These are phyloP conservation scores for Lipomyces orientalis DNA, from an alignment of 805 yeast species.

Conservation along the genomic window DNA sequence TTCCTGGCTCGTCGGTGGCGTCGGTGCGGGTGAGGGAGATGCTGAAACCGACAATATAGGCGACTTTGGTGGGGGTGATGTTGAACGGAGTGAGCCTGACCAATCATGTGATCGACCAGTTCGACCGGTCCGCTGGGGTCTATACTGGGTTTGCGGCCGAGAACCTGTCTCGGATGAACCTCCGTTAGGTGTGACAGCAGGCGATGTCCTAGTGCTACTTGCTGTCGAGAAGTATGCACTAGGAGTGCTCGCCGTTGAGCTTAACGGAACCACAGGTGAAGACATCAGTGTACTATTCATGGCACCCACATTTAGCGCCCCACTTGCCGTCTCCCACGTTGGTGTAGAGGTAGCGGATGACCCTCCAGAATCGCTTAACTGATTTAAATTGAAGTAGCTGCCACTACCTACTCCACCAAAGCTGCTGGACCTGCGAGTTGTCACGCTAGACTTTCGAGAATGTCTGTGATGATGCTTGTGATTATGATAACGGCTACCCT, in stretches of 20 bases:
- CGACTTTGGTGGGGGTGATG: conserved; percentile 32
- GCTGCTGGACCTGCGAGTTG: neutral
- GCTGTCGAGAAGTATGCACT: conserved; percentile 13
- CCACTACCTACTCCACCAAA: conserved; percentile 3
- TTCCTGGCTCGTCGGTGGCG: conserved; percentile 14
- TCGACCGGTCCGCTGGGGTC: conserved; percentile 2
- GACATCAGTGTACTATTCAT: neutral
- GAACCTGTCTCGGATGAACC: neutral
- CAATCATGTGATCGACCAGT: neutral
- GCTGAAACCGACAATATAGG: conserved; percentile 33
- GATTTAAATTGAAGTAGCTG: conserved; percentile 17
- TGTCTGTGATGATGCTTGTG: conserved; percentile 5
- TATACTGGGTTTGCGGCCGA: neutral
- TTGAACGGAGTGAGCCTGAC: conserved; percentile 6
- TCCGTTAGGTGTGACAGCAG: conserved; percentile 16
- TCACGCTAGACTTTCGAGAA: conserved; percentile 13
- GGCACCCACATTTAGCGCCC: neutral
- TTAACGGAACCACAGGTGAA: neutral
- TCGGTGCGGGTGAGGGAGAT: conserved; percentile 17
- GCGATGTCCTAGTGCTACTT: conserved; percentile 13
- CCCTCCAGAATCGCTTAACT: conserved; percentile 11
- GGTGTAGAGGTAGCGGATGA: conserved; percentile 17
- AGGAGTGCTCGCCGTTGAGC: conserved; percentile 10
- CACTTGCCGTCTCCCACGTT: conserved; percentile 19
- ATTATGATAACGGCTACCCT: neutral